phyloP scores from a whole-genome alignment of 495 filamentous ascomycete genomes.

The Aspergillus nidulans region DNA sequence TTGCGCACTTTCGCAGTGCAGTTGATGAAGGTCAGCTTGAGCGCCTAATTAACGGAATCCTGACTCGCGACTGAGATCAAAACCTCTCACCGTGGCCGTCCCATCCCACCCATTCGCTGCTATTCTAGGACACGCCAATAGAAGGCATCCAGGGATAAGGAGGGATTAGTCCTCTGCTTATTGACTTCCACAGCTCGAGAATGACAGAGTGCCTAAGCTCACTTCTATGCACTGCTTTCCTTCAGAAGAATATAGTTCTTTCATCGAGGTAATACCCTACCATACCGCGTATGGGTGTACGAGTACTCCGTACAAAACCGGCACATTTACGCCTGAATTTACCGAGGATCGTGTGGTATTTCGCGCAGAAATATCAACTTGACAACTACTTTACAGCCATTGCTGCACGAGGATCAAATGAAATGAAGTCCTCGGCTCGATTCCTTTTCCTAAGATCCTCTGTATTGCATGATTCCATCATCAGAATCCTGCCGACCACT shows the following conservation, averaged over 20 bases:
- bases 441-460: too few relatives aligned
- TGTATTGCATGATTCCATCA: background rate
- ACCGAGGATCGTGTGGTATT: slow-evolving; percentile 7
- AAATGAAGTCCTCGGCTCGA: too few relatives aligned
- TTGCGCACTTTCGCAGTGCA: too few relatives aligned
- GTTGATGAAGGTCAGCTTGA: too few relatives aligned
- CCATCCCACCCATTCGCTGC: background rate
- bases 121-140: slow-evolving; percentile 8
- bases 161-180: background rate
- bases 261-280: background rate
- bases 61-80: too few relatives aligned
- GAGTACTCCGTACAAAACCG: slow-evolving; percentile 5
- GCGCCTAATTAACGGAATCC: too few relatives aligned
- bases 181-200: background rate
- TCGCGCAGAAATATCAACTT: too few relatives aligned
- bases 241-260: background rate
- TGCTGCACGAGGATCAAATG: too few relatives aligned
- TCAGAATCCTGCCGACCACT: background rate
- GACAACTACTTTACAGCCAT: background rate
- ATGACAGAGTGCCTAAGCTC: background rate
- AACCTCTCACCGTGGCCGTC: background rate
- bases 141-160: background rate
- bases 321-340: slow-evolving; percentile 11
- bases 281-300: slow-evolving; percentile 6
- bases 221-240: background rate